Evolutionary conservation across 192 early-diverging fungal species (phyloP), one percentile per base, ranked within the genome.

Genomic region (Pilaira anomala): DNA sequence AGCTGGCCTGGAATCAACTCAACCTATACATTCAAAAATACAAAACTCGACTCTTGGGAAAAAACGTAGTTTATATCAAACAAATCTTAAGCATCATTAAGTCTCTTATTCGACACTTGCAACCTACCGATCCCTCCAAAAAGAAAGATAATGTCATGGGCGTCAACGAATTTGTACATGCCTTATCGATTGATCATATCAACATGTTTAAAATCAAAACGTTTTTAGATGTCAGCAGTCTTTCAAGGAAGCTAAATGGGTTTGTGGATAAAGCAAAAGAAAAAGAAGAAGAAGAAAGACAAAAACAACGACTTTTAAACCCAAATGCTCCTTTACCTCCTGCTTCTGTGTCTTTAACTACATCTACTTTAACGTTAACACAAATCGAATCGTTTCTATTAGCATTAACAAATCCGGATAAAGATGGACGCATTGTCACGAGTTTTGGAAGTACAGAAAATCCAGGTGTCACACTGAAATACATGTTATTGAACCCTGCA

Each of bases 401-500:
- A 71, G 65, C 76, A 49, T 69, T 88, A 1, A 72, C 79, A 13
- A 71, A 90, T 50, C 74, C 82, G 0, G 85, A 89, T 61, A 74
- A 77, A 16, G 88, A 93, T 67, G 92, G 92, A 11, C 80, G 92
- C 8, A 76, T 93, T 6, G 74, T 91, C 2, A 54, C 86, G 2
- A 63, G 68, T 3, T 65, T 68, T 36, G 62, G 51, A 1, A 56
- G 68, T 60, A 48, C 45, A 7, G 56, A 59, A 29, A 39, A 55
- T 11, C 7, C 48, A 7, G 52, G 53, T 18, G 48, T 42, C 3
- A 48, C 52, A 9, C 65, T 94, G 13, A 92, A 93, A 72, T 98
- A 95, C 58, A 80, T 98, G 48, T 69, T 95, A 12, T 68, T 98
- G 21, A 92, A 92, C 58, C 93, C 96, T 5, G 83, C 92, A 1